Evolutionary conservation across 2,329 filamentous ascomycete species (phyloP).

Genomic region (Penicillium digitatum): DNA sequence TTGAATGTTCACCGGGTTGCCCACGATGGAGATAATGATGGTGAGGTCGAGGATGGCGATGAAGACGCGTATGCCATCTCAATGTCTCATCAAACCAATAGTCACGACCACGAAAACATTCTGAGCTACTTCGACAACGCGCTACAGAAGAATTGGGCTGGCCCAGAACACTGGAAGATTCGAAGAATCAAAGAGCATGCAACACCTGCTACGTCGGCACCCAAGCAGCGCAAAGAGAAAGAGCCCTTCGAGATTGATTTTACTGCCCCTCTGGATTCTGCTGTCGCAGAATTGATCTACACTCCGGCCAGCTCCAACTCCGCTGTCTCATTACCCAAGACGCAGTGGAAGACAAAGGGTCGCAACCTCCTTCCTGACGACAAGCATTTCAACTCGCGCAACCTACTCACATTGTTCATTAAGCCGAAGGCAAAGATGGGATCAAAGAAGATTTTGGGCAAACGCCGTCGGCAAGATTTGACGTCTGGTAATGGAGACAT

Average conservation of each 20-base stretch:
- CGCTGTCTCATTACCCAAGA: constrained; percentile 80
- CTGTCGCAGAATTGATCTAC: constrained; percentile 71
- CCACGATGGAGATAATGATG: constrained; percentile 52
- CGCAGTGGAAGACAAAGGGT: constrained; percentile 92
- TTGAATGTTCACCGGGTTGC: constrained; percentile 66
- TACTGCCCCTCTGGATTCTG: constrained; percentile 64
- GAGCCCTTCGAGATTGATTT: constrained; percentile 96
- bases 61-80: constrained; percentile 73
- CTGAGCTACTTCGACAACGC: constrained; percentile 98
- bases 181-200: constrained; percentile 80
- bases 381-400: constrained; percentile 95
- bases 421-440: constrained; percentile 88
- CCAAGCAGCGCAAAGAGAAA: constrained; percentile 81
- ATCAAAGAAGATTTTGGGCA: constrained; percentile 56
- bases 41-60: constrained; percentile 56
- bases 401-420: constrained; percentile 82
- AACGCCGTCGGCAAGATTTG: constrained; percentile 47
- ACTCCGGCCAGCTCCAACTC: constrained; percentile 76
- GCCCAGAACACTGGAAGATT: constrained; percentile 98
- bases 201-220: constrained; percentile 46
- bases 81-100: constrained; percentile 67
- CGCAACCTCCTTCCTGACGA: constrained; percentile 92
- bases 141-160: constrained; percentile 93
- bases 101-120: constrained; percentile 80
- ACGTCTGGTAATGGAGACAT: constrained; percentile 69